Conservation (phyloP, 2,329 filamentous ascomycete species). For the Passalora sequoiae region DNA sequence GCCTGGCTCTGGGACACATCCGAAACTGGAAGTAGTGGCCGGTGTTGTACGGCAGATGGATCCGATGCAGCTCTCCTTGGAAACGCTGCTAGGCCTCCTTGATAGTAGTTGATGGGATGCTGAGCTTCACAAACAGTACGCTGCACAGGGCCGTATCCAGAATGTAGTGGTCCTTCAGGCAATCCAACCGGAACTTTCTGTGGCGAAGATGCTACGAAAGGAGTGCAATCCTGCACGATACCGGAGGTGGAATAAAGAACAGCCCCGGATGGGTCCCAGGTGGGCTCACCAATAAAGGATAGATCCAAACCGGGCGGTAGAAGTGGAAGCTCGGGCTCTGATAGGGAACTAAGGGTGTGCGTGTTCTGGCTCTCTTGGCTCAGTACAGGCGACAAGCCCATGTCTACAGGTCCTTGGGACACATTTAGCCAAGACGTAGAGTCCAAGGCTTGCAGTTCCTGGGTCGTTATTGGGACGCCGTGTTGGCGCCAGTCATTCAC, state of each 20-base stretch:
- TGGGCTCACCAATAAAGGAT: conserved; percentile 25
- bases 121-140: conserved; percentile 11
- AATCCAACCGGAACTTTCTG: conserved; percentile 10
- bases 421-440: conserved; percentile 22
- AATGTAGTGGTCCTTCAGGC: conserved; percentile 2
- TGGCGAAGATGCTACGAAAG: conserved; percentile 6
- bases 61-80: conserved; percentile 22
- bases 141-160: conserved; percentile 7
- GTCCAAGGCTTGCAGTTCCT: conserved; percentile 21
- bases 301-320: conserved; percentile 29
- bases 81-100: conserved; percentile 7
- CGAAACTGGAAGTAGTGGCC: conserved; percentile 13
- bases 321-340: conserved; percentile 26
- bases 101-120: conserved; percentile 11
- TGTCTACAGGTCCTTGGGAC: conserved; percentile 30
- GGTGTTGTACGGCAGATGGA: conserved; percentile 10
- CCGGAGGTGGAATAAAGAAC: conserved; percentile 14
- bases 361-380: conserved; percentile 34
- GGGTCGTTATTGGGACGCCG: conserved; percentile 13
- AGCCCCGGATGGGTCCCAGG: conserved; percentile 19
- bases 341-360: conserved; percentile 28
- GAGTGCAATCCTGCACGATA: conserved; percentile 4
- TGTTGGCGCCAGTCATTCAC: conserved; percentile 22
- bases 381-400: conserved; percentile 33
- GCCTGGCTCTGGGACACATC: background rate